Evolutionary conservation across 2,329 filamentous ascomycete genomes (phyloP).

Genomic region (Xylaria multiplex): DNA sequence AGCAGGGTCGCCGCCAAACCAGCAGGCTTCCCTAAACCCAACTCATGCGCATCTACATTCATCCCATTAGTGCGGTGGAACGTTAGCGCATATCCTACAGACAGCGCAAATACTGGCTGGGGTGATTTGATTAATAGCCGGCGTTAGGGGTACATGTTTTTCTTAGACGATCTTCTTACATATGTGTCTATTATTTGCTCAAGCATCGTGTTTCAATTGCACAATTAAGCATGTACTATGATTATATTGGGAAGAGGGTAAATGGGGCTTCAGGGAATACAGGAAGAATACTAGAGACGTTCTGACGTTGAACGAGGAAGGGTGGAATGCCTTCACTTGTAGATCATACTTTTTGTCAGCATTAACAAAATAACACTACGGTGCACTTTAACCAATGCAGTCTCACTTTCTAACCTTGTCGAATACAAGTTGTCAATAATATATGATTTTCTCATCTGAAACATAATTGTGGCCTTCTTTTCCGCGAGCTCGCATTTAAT

Average conservation of each 20-base stretch:
- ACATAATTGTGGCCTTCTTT: neutral
- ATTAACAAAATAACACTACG: conserved; percentile 4
- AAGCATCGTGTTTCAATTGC: conserved; percentile 3
- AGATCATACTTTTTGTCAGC: conserved; percentile 6
- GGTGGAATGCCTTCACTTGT: neutral
- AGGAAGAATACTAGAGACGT: conserved; percentile 11
- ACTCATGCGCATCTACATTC: conserved; percentile 13
- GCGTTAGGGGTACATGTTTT: conserved; percentile 26
- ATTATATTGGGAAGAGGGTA: neutral
- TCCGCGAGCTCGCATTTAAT: neutral
- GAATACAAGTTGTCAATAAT: too few species aligned
- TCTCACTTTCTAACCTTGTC: neutral
- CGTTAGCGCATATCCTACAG: neutral
- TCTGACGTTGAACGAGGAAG: neutral
- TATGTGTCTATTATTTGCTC: neutral
- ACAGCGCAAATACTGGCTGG: neutral
- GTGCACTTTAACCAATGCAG: neutral
- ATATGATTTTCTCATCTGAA: neutral
- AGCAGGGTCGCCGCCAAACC: conserved; percentile 6
- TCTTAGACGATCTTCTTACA: conserved; percentile 9
- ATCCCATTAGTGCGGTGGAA: neutral
- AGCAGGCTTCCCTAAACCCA: conserved; percentile 7
- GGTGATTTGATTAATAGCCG: conserved; percentile 24
- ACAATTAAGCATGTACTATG: conserved; percentile 11
- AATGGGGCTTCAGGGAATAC: neutral